Evolutionary conservation across 2,329 filamentous ascomycete species (phyloP), one percentile per base, ranked within the genome.

Genomic region (Drechslerella coelobrocha): DNA sequence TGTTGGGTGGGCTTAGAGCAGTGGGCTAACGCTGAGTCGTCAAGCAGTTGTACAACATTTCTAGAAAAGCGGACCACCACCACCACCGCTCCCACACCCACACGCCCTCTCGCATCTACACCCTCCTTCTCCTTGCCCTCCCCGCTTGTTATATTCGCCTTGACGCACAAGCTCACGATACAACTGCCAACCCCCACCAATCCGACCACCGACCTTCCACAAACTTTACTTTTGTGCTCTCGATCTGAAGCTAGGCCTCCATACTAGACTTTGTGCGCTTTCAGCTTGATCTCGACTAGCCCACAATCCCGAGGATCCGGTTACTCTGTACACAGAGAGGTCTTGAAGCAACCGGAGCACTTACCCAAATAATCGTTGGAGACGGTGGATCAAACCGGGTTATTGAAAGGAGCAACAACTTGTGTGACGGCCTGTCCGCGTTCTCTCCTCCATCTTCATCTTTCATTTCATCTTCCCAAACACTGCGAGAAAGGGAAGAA

Each of bases 281-380:
- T 48, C 54, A 50, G 26, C 34, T 43, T 24, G 54, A 71, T 71
- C 59, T 71, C 59, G 66, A 63, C 53, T 50, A 53, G 53, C 41
- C 60, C 47, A 63, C 12, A 41, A 37, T 63, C 59, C 59, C 66
- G 48, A 63, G 48, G 29, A 41, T 63, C 53, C 26, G 66, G 66
- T 48, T 57, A 31, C 23, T 19, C 51, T 62, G 56, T 59, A 54
- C 53, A 60, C 66, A 60, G n/a, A 54, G 39, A 63, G 26, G 39
- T 3, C 59, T 59, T 60, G 53, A 55, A 55, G 53, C 57, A 39
- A 54, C 34, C 66, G 66, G 66, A 71, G 66, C 59, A 63, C 59
- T 59, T 71, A 54, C 66, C 66, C 59, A 71, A 71, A 71, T 63
- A 71, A 71, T 71, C 53, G 43, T 29, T 50, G 31, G 59, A 51